A percentile compares a stretch with the other conserved stretches of the same genome.
Evolutionary conservation across 2,329 filamentous ascomycete genomes (phyloP).

Genomic region (Colletotrichum scovillei): DNA sequence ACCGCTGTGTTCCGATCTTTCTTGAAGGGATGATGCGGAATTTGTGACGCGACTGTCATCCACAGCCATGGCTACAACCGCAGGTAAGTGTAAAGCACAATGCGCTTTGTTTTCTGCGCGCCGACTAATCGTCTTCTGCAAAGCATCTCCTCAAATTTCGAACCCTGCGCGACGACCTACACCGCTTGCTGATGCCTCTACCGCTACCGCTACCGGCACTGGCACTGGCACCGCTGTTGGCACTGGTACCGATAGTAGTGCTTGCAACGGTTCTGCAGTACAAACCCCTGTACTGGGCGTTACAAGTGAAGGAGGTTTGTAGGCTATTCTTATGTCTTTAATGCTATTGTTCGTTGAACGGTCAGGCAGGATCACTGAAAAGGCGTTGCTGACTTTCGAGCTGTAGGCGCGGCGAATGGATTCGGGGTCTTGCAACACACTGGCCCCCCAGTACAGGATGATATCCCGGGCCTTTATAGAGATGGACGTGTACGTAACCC

Average conservation of each 20-base stretch:
- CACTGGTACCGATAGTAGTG: not conserved
- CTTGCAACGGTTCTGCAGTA: not conserved
- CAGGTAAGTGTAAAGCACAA: not conserved
- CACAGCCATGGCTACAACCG: conserved; percentile 24
- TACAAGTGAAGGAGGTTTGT: conserved; percentile 18
- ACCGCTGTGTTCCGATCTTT: not conserved
- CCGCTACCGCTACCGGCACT: not conserved
- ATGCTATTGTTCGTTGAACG: not conserved
- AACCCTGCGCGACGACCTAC: not conserved
- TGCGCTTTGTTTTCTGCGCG: not conserved
- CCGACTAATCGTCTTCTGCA: not conserved
- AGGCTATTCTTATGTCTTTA: not conserved
- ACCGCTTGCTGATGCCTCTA: not conserved
- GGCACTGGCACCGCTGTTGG: not conserved
- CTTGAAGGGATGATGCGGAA: not conserved
- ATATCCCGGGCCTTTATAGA: conserved; percentile 40
- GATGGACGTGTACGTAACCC: conserved; percentile 67
- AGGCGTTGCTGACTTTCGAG: conserved; percentile 3
- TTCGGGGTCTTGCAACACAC: conserved; percentile 39
- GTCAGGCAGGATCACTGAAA: not conserved
- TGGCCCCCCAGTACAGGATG: conserved; percentile 38
- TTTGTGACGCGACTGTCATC: not conserved
- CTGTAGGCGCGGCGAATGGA: conserved; percentile 10
- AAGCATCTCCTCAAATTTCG: conserved; percentile 12
- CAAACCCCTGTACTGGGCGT: not conserved